Percentiles rank a stretch among this genome's conserved stretches.
These are phyloP conservation scores for Paracamarosporium sp. DNA, from an alignment of 2,329 filamentous ascomycete species.

Conservation along the genomic window DNA sequence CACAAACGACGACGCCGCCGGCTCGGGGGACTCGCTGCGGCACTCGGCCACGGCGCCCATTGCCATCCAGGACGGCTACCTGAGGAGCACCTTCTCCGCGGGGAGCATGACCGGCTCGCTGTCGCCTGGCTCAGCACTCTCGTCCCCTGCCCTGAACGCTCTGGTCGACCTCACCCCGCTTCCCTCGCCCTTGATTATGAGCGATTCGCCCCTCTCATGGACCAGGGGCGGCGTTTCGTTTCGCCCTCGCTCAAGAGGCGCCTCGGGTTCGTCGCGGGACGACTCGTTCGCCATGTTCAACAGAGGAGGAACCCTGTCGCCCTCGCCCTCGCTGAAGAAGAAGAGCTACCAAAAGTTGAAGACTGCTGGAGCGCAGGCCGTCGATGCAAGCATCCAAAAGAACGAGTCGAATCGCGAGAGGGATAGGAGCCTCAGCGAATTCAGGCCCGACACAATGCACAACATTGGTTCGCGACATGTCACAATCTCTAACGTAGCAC, in stretches of 20 bases:
- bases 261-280: conserved; percentile 38
- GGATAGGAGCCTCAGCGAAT: conserved; percentile 89
- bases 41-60: conserved; percentile 47
- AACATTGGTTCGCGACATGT: conserved; percentile 73
- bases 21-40: conserved; percentile 32
- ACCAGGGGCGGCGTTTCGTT: conserved; percentile 37
- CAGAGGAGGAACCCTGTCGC: conserved; percentile 41
- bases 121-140: conserved; percentile 53
- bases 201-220: conserved; percentile 53
- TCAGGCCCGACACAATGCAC: conserved; percentile 74
- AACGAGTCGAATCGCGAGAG: conserved; percentile 61
- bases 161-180: conserved; percentile 59
- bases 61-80: conserved; percentile 42
- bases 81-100: conserved; percentile 51
- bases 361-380: conserved; percentile 49
- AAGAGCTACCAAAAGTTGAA: conserved; percentile 56
- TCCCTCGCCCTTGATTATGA: conserved; percentile 55
- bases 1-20: conserved; percentile 42
- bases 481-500: conserved; percentile 62
- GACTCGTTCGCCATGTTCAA: conserved; percentile 37
- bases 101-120: conserved; percentile 53
- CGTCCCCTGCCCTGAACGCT: conserved; percentile 56
- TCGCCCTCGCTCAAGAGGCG: conserved; percentile 44
- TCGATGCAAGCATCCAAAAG: conserved; percentile 38
- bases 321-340: conserved; percentile 52